These are phyloP conservation scores for Lyophyllum semitale DNA, from an alignment of 768 basidiomycete genomes.

Conservation along the genomic window DNA sequence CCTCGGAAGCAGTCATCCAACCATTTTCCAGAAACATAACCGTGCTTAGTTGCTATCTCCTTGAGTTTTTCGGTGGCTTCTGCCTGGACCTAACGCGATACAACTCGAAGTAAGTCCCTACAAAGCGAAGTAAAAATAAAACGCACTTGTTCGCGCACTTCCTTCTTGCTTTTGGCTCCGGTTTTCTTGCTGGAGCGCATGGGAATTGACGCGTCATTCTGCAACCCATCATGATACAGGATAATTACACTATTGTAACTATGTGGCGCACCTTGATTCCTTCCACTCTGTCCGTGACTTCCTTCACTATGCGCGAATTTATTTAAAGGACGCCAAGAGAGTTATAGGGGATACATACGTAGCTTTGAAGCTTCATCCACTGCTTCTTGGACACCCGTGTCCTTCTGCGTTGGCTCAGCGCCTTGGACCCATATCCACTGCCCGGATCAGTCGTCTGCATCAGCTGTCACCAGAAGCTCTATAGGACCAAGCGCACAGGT, in stretches of 20 bases:
- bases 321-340: background rate
- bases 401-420: slow-evolving; percentile 21
- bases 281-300: slow-evolving; percentile 58
- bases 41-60: slow-evolving; percentile 56
- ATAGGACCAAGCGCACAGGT: slow-evolving; percentile 46
- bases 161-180: slow-evolving; percentile 74
- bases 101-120: background rate
- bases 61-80: slow-evolving; percentile 60
- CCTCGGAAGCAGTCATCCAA: slow-evolving; percentile 18
- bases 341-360: slow-evolving; percentile 32
- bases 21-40: slow-evolving; percentile 71
- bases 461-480: background rate
- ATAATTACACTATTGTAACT: background rate
- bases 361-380: slow-evolving; percentile 44
- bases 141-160: slow-evolving; percentile 66
- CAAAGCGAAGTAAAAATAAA: background rate
- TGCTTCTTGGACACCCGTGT: slow-evolving; percentile 32
- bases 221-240: background rate
- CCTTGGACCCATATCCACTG: slow-evolving; percentile 72
- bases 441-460: background rate
- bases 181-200: slow-evolving; percentile 70
- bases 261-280: slow-evolving; percentile 51
- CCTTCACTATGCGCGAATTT: slow-evolving; percentile 44
- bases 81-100: slow-evolving; percentile 49
- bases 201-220: slow-evolving; percentile 72